Percentiles rank a stretch among this genome's conserved stretches.
These are phyloP conservation scores for Melaleuca quinquenervia DNA, from an alignment of 345 rosid genomes.

Conservation along the genomic window DNA sequence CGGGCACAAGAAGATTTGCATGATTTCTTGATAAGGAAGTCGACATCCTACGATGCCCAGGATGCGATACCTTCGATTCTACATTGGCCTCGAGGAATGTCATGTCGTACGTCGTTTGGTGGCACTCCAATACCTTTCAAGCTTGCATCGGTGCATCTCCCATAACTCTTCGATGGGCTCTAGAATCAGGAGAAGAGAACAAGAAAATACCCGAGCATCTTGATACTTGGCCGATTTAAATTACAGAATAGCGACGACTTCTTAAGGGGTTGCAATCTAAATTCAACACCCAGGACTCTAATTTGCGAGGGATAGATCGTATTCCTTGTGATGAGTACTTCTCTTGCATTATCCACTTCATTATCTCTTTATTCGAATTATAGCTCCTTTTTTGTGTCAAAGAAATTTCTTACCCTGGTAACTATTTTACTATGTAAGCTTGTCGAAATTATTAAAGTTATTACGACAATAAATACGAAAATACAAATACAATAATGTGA, in stretches of 20 bases:
- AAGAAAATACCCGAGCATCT: neutral
- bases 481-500: neutral
- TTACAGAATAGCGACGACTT: too few relatives aligned
- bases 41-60: too few relatives aligned
- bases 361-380: neutral
- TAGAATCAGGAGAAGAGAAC: too few relatives aligned
- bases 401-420: neutral
- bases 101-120: too few relatives aligned
- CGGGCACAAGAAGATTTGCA: neutral
- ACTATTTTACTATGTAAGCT: neutral
- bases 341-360: neutral
- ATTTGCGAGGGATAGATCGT: neutral
- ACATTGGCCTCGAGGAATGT: too few relatives aligned
- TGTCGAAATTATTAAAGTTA: neutral
- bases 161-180: too few relatives aligned
- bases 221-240: too few relatives aligned
- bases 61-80: too few relatives aligned
- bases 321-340: neutral
- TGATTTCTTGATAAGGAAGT: too few relatives aligned
- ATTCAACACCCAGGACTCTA: neutral
- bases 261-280: neutral
- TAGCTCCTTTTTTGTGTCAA: neutral
- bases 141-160: too few relatives aligned
- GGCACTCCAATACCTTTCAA: too few relatives aligned
- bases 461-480: neutral